A percentile compares a stretch with the other conserved stretches of the same genome.
Evolutionary conservation across 1,284 basidiomycete species (phyloP).

Genomic region (Rhodotorula sp.): DNA sequence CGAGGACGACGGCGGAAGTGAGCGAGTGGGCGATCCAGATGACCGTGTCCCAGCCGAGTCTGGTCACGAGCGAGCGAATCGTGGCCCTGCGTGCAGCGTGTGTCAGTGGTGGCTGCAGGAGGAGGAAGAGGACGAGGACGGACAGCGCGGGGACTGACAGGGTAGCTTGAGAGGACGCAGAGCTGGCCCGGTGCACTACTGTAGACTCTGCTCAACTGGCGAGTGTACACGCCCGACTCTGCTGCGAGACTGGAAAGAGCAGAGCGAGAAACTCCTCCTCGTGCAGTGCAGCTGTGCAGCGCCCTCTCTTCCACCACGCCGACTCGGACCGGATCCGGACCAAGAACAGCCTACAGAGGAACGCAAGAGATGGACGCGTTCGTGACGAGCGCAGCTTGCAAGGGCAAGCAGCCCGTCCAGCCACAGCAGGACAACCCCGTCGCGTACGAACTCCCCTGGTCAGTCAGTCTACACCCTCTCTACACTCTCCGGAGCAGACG

Average conservation of each 20-base stretch:
- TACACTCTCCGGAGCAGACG: neutral
- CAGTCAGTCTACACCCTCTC: neutral
- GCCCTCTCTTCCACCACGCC: no score
- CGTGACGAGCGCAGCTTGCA: constrained; percentile 7
- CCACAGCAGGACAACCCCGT: constrained; percentile 24
- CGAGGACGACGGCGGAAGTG: constrained; percentile 14
- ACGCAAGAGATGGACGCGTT: neutral
- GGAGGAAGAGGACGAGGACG: neutral
- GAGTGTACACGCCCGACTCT: no score
- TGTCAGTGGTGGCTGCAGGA: neutral
- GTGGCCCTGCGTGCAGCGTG: neutral
- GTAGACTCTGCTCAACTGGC: no score
- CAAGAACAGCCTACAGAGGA: neutral
- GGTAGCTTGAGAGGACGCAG: no score
- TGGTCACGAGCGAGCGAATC: constrained; percentile 3
- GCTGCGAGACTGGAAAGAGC: no score
- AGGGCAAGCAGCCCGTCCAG: constrained; percentile 31
- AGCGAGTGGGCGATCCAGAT: constrained; percentile 18
- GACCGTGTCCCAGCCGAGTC: constrained; percentile 4
- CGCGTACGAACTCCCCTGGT: constrained; percentile 43
- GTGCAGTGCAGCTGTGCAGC: no score
- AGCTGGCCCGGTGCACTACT: no score
- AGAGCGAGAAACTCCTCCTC: no score
- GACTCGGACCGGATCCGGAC: no score
- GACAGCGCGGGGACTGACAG: neutral